Conservation (phyloP, 1,284 basidiomycete genomes). For the Coriolopsis trogii region DNA sequence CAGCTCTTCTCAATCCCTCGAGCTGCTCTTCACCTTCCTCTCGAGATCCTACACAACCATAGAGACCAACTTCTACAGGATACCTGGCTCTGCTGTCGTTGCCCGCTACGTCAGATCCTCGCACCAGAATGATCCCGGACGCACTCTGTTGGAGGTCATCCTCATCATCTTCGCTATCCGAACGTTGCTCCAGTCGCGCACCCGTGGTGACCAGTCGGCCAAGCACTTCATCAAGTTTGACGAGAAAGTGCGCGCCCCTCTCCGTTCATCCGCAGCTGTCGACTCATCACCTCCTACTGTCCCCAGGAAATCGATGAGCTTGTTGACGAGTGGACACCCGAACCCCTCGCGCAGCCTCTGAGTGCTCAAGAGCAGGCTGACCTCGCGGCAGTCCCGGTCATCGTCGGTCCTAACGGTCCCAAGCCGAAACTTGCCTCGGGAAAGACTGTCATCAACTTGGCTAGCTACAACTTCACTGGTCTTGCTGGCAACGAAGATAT, state of each 20-base stretch:
- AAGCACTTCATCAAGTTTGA: conserved; percentile 91
- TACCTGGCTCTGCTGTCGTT: conserved; percentile 90
- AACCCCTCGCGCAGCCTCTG: conserved; percentile 76
- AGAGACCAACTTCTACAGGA: conserved; percentile 66
- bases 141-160: conserved; percentile 90
- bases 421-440: conserved; percentile 82
- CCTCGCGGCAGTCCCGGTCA: conserved; percentile 75
- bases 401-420: conserved; percentile 82
- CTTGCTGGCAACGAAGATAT: conserved; percentile 88
- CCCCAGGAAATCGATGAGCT: conserved; percentile 95
- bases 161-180: conserved; percentile 89
- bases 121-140: conserved; percentile 89
- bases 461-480: conserved; percentile 93
- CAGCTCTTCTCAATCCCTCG: conserved; percentile 45
- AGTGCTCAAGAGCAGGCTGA: conserved; percentile 67
- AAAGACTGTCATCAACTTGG: conserved; percentile 87
- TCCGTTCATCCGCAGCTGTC: not conserved
- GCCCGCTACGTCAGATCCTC: conserved; percentile 91
- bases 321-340: conserved; percentile 94
- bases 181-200: conserved; percentile 88
- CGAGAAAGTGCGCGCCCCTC: conserved; percentile 69
- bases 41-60: conserved; percentile 54
- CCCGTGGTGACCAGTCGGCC: conserved; percentile 82
- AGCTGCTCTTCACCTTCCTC: conserved; percentile 64
- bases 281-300: not conserved